Conservation (phyloP, 140 eudicot genomes). For the Flaveria floridana region DNA sequence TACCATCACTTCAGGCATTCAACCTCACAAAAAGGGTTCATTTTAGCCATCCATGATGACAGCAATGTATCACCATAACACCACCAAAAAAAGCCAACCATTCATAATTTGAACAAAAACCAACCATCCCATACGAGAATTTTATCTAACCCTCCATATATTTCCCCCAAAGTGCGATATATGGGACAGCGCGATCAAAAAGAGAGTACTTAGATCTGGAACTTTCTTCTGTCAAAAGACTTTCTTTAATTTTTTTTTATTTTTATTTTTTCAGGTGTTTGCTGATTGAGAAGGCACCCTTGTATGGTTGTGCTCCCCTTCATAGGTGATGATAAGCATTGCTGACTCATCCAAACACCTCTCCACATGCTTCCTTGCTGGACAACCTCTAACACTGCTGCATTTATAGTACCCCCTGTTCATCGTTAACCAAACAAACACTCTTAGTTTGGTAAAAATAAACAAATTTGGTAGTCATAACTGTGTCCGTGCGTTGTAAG, state of each 20-base stretch:
- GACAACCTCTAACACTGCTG: constrained; percentile 64
- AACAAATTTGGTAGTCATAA: neutral
- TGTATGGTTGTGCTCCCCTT: constrained; percentile 74
- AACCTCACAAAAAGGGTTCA: neutral
- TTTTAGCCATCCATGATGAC: constrained; percentile 3
- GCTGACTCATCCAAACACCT: constrained; percentile 64
- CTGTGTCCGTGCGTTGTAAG: neutral
- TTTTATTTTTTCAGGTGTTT: neutral
- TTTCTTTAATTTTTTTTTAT: neutral
- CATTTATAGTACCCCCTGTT: constrained; percentile 76
- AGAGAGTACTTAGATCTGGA: neutral
- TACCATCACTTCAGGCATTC: neutral
- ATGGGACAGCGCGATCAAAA: neutral
- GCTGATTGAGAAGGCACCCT: constrained; percentile 46
- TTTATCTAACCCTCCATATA: neutral
- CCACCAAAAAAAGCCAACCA: neutral
- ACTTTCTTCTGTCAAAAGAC: neutral
- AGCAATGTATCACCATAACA: neutral
- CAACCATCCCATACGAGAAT: neutral
- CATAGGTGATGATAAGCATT: constrained; percentile 74
- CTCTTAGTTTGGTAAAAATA: neutral
- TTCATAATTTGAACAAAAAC: constrained; percentile 1
- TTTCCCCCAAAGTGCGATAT: neutral
- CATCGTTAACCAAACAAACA: constrained; percentile 1
- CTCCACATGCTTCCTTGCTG: constrained; percentile 50